phyloP scores from a whole-genome alignment of 768 basidiomycete species.

The Chalciporus chontae region DNA sequence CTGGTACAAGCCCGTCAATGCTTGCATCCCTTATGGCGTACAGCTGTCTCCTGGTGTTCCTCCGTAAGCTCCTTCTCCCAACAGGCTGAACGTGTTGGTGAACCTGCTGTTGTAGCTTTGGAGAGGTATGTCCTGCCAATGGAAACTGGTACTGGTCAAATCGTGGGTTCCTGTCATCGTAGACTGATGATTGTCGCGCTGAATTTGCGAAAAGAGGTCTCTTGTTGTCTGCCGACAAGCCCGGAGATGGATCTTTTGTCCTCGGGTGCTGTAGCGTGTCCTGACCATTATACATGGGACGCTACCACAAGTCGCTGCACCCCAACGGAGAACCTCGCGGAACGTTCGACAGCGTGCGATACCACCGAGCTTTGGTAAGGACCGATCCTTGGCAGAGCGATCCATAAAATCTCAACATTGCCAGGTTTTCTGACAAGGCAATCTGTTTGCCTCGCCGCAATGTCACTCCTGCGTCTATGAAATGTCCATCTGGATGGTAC shows the following conservation, averaged over 20 bases:
- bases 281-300: slow-evolving; percentile 7
- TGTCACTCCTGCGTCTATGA: not conserved
- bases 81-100: not conserved
- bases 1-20: slow-evolving; percentile 12
- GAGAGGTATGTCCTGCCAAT: slow-evolving; percentile 6
- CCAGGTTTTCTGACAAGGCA: slow-evolving; percentile 13
- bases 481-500: slow-evolving; percentile 19
- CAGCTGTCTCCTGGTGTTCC: slow-evolving; percentile 5
- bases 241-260: not conserved
- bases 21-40: slow-evolving; percentile 9
- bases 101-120: slow-evolving; percentile 6
- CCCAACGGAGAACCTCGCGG: not conserved
- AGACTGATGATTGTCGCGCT: not conserved
- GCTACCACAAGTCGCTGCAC: slow-evolving; percentile 1
- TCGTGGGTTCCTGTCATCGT: not conserved
- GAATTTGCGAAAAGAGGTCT: slow-evolving; percentile 9
- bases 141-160: slow-evolving; percentile 17
- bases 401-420: not conserved
- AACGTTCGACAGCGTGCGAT: not conserved
- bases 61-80: slow-evolving; percentile 9
- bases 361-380: slow-evolving; percentile 12
- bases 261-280: slow-evolving; percentile 4
- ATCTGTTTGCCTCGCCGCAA: slow-evolving; percentile 10
- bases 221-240: slow-evolving; percentile 10
- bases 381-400: not conserved